These are phyloP conservation scores for Spiraea crenata DNA, from an alignment of 331 rosid genomes.

Conservation along the genomic window DNA sequence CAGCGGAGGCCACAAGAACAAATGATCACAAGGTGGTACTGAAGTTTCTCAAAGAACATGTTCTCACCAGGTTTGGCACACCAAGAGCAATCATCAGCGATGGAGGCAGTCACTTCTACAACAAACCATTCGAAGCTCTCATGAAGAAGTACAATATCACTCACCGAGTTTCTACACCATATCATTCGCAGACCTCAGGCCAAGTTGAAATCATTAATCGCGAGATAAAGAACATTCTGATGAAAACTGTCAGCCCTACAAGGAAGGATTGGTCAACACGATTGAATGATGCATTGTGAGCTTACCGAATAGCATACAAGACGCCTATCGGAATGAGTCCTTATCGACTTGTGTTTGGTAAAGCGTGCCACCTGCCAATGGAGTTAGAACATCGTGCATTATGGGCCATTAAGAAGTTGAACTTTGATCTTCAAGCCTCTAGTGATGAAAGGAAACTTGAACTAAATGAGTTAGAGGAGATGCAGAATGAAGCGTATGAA, in stretches of 20 bases:
- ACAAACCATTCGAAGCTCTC: neutral
- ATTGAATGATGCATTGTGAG: neutral
- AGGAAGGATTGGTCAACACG: neutral
- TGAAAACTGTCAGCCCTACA: neutral
- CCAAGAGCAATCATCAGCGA: conserved; percentile 4
- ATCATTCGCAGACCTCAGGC: neutral
- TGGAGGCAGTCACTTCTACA: conserved; percentile 3
- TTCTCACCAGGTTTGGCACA: neutral
- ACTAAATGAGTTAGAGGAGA: neutral
- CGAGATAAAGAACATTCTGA: neutral
- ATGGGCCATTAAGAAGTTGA: conserved; percentile 2
- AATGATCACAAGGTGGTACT: neutral
- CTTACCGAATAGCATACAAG: too few relatives aligned
- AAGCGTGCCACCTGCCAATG: neutral
- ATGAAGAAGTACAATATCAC: neutral
- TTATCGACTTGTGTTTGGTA: neutral
- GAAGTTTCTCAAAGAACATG: neutral
- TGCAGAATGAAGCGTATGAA: neutral
- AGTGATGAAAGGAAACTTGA: neutral
- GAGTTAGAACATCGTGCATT: conserved; percentile 7
- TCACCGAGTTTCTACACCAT: neutral
- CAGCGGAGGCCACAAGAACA: neutral
- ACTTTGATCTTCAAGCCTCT: neutral
- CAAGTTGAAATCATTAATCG: too few relatives aligned
- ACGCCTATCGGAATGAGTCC: neutral